These are phyloP conservation scores for Bryoglossum gracile DNA, from an alignment of 495 filamentous ascomycete genomes.

Conservation along the genomic window DNA sequence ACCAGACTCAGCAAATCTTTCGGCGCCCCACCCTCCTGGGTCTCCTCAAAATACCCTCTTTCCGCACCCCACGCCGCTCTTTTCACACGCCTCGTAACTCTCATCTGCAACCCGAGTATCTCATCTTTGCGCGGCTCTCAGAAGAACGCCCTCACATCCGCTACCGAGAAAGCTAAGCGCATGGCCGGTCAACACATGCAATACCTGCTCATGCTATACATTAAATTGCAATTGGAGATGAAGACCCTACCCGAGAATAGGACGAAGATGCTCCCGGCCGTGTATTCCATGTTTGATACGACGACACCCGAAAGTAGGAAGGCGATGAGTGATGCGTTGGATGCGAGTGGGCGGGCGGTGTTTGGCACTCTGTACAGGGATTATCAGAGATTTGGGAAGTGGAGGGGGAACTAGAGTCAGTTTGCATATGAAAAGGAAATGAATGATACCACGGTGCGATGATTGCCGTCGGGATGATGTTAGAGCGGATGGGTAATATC, in stretches of 20 bases:
- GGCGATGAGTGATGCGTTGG: conserved; percentile 62
- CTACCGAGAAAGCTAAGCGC: conserved; percentile 66
- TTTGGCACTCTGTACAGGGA: conserved; percentile 66
- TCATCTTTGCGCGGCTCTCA: conserved; percentile 56
- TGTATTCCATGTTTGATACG: conserved; percentile 65
- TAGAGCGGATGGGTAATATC: too few relatives aligned
- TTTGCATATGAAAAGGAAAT: too few relatives aligned
- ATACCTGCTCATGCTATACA: conserved; percentile 64
- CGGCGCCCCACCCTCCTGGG: conserved; percentile 37
- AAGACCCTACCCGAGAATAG: conserved; percentile 49
- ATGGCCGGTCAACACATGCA: conserved; percentile 71
- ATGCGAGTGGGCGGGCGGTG: conserved; percentile 58
- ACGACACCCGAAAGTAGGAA: conserved; percentile 57
- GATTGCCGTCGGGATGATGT: too few relatives aligned
- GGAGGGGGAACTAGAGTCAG: conserved; percentile 40
- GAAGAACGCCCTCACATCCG: conserved; percentile 53
- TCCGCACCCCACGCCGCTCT: conserved; percentile 48
- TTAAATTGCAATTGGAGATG: conserved; percentile 53
- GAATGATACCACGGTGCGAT: too few relatives aligned
- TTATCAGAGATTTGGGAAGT: conserved; percentile 62
- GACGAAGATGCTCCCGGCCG: conserved; percentile 60
- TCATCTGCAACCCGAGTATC: conserved; percentile 71
- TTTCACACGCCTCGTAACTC: conserved; percentile 64
- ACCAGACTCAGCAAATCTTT: conserved; percentile 20
- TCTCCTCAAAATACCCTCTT: conserved; percentile 29